phyloP scores from a whole-genome alignment of 345 rosid genomes.

The Arabis alpina region DNA sequence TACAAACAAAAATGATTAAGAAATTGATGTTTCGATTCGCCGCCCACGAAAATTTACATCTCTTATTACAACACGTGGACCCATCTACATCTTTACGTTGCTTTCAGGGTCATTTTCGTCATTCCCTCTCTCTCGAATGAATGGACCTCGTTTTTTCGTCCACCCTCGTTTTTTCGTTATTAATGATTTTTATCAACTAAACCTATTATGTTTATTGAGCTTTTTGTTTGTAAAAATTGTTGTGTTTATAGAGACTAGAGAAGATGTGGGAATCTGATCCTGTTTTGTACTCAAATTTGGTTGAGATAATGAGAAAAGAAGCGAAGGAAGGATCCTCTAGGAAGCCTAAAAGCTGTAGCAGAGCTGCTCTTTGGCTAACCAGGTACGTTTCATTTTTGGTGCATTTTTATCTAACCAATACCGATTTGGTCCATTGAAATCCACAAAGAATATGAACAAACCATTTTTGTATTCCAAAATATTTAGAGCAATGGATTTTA shows the following conservation, averaged over 20 bases:
- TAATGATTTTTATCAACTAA: constrained; percentile 2
- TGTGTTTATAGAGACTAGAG: constrained; percentile 63
- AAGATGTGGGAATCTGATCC: constrained; percentile 64
- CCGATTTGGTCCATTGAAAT: neutral
- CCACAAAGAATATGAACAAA: neutral
- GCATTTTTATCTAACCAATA: neutral
- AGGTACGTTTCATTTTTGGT: constrained; percentile 52
- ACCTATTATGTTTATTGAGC: neutral
- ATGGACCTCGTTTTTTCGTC: constrained; percentile 34
- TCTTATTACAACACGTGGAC: constrained; percentile 36
- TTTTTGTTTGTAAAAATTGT: neutral
- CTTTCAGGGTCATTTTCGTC: constrained; percentile 35
- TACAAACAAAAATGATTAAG: no score
- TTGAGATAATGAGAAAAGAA: constrained; percentile 77
- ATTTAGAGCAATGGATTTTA: constrained; percentile 78
- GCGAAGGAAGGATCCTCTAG: constrained; percentile 57
- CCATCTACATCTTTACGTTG: constrained; percentile 30
- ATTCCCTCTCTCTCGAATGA: constrained; percentile 13
- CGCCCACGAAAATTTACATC: constrained; percentile 17
- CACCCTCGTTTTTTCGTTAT: neutral
- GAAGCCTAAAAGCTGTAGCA: constrained; percentile 70
- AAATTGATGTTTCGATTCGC: constrained; percentile 1
- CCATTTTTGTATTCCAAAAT: neutral
- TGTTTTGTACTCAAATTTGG: constrained; percentile 60
- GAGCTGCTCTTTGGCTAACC: constrained; percentile 87